Evolutionary conservation across 345 rosid genomes (phyloP).

Genomic region (Eucalyptus tenuipes): DNA sequence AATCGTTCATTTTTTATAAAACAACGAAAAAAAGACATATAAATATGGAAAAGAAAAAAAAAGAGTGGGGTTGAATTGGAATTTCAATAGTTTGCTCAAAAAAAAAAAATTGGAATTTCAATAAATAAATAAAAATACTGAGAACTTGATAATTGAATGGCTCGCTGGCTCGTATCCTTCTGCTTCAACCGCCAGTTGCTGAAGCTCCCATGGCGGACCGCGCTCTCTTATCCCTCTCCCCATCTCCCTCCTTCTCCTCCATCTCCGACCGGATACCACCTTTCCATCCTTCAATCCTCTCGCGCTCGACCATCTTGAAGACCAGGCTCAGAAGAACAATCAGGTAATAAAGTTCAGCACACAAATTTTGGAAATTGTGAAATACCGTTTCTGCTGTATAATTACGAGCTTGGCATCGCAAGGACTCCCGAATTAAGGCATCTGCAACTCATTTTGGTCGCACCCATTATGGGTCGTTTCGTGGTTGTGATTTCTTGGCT

Average conservation of each 20-base stretch:
- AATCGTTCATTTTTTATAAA: too few species aligned
- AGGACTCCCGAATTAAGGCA: background rate
- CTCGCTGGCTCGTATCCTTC: background rate
- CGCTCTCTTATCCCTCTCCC: background rate
- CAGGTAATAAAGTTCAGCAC: background rate
- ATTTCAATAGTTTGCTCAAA: background rate
- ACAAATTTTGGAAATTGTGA: background rate
- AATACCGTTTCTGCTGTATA: background rate
- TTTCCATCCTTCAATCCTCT: background rate
- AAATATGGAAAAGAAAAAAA: background rate
- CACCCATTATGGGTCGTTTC: background rate
- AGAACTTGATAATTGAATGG: background rate
- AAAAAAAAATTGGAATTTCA: background rate
- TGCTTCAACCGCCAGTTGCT: background rate
- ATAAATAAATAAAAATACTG: background rate
- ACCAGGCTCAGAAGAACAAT: background rate
- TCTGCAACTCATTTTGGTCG: background rate
- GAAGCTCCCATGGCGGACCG: background rate
- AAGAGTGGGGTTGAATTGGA: background rate
- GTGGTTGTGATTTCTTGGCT: background rate
- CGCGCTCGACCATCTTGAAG: background rate
- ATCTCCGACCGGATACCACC: background rate
- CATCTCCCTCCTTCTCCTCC: background rate
- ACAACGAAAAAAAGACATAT: background rate
- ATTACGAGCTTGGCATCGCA: background rate